These are phyloP conservation scores for Santalum album DNA, from an alignment of 164 flowering plant species.

Conservation along the genomic window DNA sequence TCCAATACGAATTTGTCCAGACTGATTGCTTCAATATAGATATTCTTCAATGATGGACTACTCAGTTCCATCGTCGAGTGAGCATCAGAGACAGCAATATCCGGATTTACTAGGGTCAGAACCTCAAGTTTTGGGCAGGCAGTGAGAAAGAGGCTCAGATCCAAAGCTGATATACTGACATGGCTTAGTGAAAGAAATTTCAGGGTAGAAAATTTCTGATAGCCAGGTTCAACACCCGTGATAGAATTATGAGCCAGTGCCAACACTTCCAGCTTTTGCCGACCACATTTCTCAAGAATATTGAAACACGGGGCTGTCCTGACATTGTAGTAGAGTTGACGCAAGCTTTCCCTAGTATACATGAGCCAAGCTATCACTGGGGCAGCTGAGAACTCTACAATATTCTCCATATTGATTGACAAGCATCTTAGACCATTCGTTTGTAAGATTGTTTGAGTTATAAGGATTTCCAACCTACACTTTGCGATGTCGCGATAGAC, in stretches of 20 bases:
- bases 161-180: constrained; percentile 78
- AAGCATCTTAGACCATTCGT: constrained; percentile 59
- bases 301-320: constrained; percentile 62
- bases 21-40: constrained; percentile 67
- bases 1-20: constrained; percentile 79
- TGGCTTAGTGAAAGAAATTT: constrained; percentile 54
- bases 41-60: constrained; percentile 53
- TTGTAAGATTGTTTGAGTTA: constrained; percentile 80
- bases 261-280: constrained; percentile 66
- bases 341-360: constrained; percentile 78
- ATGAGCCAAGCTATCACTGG: constrained; percentile 94
- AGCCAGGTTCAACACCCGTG: constrained; percentile 76
- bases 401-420: constrained; percentile 66
- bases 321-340: constrained; percentile 53
- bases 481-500: constrained; percentile 53
- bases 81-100: constrained; percentile 82
- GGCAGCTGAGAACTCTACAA: constrained; percentile 79
- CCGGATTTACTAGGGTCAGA: constrained; percentile 56
- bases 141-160: constrained; percentile 64
- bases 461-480: constrained; percentile 53
- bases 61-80: constrained; percentile 61
- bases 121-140: constrained; percentile 73
- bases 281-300: constrained; percentile 76
- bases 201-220: constrained; percentile 71
- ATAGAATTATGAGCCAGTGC: constrained; percentile 61